A percentile compares a stretch with the other conserved stretches of the same genome.
Conservation (phyloP, 345 rosid species). For the Brassica incana region DNA sequence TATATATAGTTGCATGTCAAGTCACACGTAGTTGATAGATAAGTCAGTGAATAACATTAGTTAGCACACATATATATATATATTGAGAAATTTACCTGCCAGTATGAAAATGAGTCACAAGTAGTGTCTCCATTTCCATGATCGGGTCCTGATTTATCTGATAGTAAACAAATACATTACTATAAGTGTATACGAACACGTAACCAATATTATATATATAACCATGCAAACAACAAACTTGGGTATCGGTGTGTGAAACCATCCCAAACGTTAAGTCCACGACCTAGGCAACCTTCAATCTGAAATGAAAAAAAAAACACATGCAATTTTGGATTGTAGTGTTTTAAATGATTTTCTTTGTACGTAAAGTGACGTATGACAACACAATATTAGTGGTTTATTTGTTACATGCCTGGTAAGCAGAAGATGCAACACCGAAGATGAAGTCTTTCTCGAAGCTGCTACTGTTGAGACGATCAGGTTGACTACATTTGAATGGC, state of each 20-base stretch:
- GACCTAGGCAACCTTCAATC: slow-evolving; percentile 49
- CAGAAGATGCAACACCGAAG: slow-evolving; percentile 39
- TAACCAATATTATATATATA: neutral
- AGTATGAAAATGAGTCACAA: neutral
- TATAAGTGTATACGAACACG: neutral
- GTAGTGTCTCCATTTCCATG: slow-evolving; percentile 45
- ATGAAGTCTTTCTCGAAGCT: slow-evolving; percentile 7
- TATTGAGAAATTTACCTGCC: slow-evolving; percentile 17
- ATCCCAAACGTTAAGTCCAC: slow-evolving; percentile 50
- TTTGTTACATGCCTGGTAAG: slow-evolving; percentile 34
- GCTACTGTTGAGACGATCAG: slow-evolving; percentile 5
- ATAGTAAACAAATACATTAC: slow-evolving; percentile 24
- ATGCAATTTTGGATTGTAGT: neutral
- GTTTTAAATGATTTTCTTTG: neutral
- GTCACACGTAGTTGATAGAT: neutral
- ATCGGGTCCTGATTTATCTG: slow-evolving; percentile 44
- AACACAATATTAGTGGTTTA: neutral
- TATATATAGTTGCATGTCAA: neutral
- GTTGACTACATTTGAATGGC: slow-evolving; percentile 20
- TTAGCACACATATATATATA: neutral
- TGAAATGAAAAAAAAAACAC: slow-evolving; percentile 23
- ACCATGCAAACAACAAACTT: slow-evolving; percentile 26
- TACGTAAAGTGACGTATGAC: neutral
- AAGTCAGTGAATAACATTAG: neutral
- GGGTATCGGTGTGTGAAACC: slow-evolving; percentile 46